Evolutionary conservation across 2,329 filamentous ascomycete species (phyloP).

Genomic region (Thelonectria blattea): DNA sequence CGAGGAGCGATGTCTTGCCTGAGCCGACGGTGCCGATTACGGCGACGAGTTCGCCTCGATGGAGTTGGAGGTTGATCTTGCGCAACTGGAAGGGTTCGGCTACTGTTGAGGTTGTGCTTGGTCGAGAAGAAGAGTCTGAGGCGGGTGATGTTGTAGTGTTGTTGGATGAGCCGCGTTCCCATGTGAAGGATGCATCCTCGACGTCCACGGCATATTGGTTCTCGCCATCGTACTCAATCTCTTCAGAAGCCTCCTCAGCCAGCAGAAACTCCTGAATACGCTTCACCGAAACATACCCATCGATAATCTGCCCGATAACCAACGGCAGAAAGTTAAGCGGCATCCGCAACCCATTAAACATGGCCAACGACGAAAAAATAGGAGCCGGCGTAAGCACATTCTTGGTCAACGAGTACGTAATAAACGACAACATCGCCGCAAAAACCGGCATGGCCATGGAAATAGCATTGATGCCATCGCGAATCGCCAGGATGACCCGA

Average conservation of each 20-base stretch:
- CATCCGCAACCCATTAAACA: constrained; percentile 12
- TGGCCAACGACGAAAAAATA: constrained; percentile 5
- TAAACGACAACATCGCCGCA: constrained; percentile 12
- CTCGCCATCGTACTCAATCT: background rate
- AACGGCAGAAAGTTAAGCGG: constrained; percentile 8
- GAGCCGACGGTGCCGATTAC: constrained; percentile 74
- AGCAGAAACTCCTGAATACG: constrained; percentile 8
- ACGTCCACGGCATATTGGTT: background rate
- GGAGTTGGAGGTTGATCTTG: constrained; percentile 1
- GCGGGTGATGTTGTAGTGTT: background rate
- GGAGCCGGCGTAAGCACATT: constrained; percentile 1
- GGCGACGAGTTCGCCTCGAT: constrained; percentile 63
- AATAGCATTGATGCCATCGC: constrained; percentile 5
- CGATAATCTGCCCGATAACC: constrained; percentile 8
- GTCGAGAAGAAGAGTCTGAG: background rate
- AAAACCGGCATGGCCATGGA: constrained; percentile 9
- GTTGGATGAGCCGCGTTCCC: background rate
- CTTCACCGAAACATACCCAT: constrained; percentile 1
- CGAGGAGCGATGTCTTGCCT: constrained; percentile 72
- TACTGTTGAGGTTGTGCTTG: background rate
- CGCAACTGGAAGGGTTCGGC: constrained; percentile 8
- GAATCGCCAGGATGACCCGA: constrained; percentile 3
- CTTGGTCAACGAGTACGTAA: constrained; percentile 4
- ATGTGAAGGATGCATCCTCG: constrained; percentile 4
- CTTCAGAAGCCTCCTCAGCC: background rate